phyloP scores from a whole-genome alignment of 2,329 filamentous ascomycete genomes.

The Aspergillus piperis region DNA sequence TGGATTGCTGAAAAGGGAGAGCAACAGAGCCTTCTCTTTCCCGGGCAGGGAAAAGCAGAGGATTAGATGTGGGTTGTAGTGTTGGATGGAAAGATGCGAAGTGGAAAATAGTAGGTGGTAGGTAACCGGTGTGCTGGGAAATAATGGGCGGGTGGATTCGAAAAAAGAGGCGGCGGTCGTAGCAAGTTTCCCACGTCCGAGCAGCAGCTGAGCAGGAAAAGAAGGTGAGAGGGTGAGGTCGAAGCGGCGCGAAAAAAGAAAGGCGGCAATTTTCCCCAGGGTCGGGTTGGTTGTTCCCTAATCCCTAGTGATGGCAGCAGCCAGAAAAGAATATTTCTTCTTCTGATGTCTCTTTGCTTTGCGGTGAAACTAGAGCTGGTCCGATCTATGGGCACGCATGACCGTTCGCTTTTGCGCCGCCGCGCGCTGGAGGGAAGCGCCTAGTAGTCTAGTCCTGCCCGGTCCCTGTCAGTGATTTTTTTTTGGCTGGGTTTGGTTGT shows the following conservation, averaged over 20 bases:
- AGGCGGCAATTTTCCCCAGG: constrained; percentile 15
- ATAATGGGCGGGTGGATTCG: not conserved
- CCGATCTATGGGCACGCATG: constrained; percentile 36
- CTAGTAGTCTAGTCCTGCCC: constrained; percentile 23
- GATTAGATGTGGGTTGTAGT: constrained; percentile 14
- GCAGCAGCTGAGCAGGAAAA: not conserved
- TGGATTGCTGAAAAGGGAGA: constrained; percentile 17
- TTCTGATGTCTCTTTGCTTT: constrained; percentile 16
- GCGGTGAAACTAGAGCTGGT: constrained; percentile 25
- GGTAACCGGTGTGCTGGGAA: not conserved
- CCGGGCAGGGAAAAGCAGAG: constrained; percentile 15
- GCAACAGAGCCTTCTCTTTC: constrained; percentile 13
- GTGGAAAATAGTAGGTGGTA: constrained; percentile 14
- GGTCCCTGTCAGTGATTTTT: constrained; percentile 8
- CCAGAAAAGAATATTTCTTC: constrained; percentile 14
- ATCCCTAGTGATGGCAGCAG: not conserved
- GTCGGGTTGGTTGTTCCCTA: constrained; percentile 1
- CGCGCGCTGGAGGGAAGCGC: constrained; percentile 24
- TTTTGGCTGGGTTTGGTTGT: not conserved
- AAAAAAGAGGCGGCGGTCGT: not conserved
- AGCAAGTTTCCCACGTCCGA: not conserved
- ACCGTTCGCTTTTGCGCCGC: constrained; percentile 29
- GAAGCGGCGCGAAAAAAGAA: constrained; percentile 9
- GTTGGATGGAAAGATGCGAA: constrained; percentile 14
- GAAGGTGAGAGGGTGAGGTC: not conserved